Percentiles rank a stretch among this genome's conserved stretches.
phyloP scores from a whole-genome alignment of 2,329 filamentous ascomycete species.

The Colletotrichum tanaceti region DNA sequence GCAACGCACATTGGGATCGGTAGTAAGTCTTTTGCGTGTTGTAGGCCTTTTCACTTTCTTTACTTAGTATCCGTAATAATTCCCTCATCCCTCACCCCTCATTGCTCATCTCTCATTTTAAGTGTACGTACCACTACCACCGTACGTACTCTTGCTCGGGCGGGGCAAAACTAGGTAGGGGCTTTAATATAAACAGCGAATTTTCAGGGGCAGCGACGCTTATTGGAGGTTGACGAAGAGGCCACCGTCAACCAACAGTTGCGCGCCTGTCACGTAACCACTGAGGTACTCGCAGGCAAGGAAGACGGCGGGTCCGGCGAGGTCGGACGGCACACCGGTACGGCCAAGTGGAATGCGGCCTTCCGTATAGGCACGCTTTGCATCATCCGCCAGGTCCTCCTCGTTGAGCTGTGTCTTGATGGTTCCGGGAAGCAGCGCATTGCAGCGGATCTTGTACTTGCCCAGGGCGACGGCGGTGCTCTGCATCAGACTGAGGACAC shows the following conservation, averaged over 20 bases:
- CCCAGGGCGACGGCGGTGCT: slow-evolving; percentile 83
- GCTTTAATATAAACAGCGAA: background rate
- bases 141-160: background rate
- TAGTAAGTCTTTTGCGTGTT: background rate
- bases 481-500: slow-evolving; percentile 84
- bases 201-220: slow-evolving; percentile 25
- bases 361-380: slow-evolving; percentile 83
- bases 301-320: slow-evolving; percentile 88
- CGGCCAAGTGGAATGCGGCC: slow-evolving; percentile 81
- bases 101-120: slow-evolving; percentile 5
- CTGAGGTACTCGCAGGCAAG: slow-evolving; percentile 83
- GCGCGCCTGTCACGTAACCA: slow-evolving; percentile 83
- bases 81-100: slow-evolving; percentile 14
- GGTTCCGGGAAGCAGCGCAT: slow-evolving; percentile 85
- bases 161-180: slow-evolving; percentile 3
- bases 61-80: too few relatives aligned
- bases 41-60: background rate
- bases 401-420: slow-evolving; percentile 88
- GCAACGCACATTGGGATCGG: background rate
- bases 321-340: slow-evolving; percentile 76
- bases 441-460: slow-evolving; percentile 80
- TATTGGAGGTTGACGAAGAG: slow-evolving; percentile 90
- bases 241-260: slow-evolving; percentile 88
- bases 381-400: slow-evolving; percentile 78
- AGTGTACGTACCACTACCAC: background rate